Percentiles rank a stretch among this genome's conserved stretches.
Conservation (phyloP, 2,329 filamentous ascomycete genomes). For the Alternaria burnsii region DNA sequence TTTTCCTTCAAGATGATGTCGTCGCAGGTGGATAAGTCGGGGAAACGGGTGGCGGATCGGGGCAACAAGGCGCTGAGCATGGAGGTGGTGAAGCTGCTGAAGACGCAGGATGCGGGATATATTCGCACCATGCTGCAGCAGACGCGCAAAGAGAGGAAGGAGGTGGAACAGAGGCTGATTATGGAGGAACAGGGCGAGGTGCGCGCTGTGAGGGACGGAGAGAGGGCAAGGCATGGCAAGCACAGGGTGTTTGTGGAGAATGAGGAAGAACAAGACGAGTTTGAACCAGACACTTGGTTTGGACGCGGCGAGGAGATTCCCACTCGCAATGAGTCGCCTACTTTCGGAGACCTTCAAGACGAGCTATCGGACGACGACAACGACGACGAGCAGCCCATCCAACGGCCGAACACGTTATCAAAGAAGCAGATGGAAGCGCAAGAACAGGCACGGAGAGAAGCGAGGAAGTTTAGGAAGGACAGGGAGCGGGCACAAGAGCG, state of each 20-base stretch:
- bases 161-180: slow-evolving; percentile 53
- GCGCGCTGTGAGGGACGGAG: slow-evolving; percentile 49
- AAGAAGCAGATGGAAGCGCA: slow-evolving; percentile 46
- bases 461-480: slow-evolving; percentile 51
- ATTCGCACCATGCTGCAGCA: slow-evolving; percentile 66
- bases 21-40: slow-evolving; percentile 57
- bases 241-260: slow-evolving; percentile 54
- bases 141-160: slow-evolving; percentile 62
- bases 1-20: slow-evolving; percentile 72
- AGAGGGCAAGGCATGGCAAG: slow-evolving; percentile 31
- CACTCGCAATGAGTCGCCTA: slow-evolving; percentile 18
- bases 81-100: slow-evolving; percentile 69
- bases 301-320: slow-evolving; percentile 41
- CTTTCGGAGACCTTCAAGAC: slow-evolving; percentile 38
- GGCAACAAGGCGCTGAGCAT: slow-evolving; percentile 59
- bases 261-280: slow-evolving; percentile 52
- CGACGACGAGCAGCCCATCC: slow-evolving; percentile 29
- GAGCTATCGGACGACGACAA: slow-evolving; percentile 27
- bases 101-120: slow-evolving; percentile 72
- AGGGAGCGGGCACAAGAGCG: slow-evolving; percentile 60
- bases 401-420: slow-evolving; percentile 34
- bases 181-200: slow-evolving; percentile 52
- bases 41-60: slow-evolving; percentile 53
- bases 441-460: slow-evolving; percentile 38
- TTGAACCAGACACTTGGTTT: slow-evolving; percentile 54